Evolutionary conservation across 192 early-diverging fungal species (phyloP).

Genomic region (Allomyces macrogynus): DNA sequence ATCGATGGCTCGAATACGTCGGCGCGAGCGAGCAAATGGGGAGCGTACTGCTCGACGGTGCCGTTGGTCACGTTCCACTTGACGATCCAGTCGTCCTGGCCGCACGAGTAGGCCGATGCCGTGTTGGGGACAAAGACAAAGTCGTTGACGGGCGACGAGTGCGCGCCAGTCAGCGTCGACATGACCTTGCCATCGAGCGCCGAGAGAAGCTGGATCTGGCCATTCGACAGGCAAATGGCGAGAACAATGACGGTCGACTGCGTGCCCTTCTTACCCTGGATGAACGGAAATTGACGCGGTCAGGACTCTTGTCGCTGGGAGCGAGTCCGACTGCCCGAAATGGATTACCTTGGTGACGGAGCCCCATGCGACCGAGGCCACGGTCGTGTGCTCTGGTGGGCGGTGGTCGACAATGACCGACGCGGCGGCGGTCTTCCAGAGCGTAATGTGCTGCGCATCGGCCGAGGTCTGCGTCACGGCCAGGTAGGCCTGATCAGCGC

Average conservation of each 20-base stretch:
- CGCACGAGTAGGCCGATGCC: neutral
- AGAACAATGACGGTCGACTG: neutral
- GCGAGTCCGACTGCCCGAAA: no score
- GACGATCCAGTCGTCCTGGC: neutral
- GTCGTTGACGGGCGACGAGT: neutral
- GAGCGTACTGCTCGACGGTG: neutral
- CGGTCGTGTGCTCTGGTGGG: neutral
- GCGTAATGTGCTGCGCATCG: neutral
- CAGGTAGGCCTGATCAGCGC: neutral
- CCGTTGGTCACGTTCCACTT: neutral
- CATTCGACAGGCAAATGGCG: constrained; percentile 1
- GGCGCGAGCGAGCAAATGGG: no score
- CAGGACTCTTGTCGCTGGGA: no score
- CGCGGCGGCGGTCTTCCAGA: neutral
- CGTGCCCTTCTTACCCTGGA: no score
- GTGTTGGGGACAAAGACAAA: neutral
- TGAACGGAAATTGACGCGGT: no score
- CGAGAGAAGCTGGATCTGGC: neutral
- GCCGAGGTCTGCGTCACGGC: neutral
- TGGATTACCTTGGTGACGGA: no score
- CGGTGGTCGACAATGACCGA: neutral
- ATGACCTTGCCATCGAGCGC: neutral
- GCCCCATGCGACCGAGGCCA: neutral
- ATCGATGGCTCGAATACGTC: no score
- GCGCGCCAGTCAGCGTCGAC: neutral